Conservation (phyloP, 768 basidiomycete genomes). For the Tulasnella sp. region DNA sequence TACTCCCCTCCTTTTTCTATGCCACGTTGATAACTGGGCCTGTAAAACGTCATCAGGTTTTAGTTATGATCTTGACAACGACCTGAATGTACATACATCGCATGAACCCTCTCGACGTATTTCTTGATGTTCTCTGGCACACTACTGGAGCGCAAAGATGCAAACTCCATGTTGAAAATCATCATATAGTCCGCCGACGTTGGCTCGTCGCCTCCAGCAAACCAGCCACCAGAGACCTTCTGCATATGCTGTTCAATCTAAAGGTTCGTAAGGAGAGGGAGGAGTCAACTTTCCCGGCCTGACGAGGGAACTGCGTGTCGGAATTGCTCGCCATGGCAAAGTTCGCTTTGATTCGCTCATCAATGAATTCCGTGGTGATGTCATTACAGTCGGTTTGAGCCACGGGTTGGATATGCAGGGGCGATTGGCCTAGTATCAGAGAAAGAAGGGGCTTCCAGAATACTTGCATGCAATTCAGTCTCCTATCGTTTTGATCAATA, state of each 20-base stretch:
- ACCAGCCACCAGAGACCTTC: slow-evolving; percentile 25
- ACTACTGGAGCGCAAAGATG: not conserved
- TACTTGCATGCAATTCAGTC: not conserved
- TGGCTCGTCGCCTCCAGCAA: slow-evolving; percentile 34
- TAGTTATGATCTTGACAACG: no score
- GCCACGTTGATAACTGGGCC: slow-evolving; percentile 29
- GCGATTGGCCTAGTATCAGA: slow-evolving; percentile 12
- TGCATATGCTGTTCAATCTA: slow-evolving; percentile 34
- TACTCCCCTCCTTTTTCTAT: slow-evolving; percentile 25
- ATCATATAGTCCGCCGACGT: slow-evolving; percentile 40
- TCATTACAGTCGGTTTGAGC: slow-evolving; percentile 7
- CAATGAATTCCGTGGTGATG: slow-evolving; percentile 20
- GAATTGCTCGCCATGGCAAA: slow-evolving; percentile 23
- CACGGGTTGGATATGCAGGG: slow-evolving; percentile 20
- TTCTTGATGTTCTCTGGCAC: slow-evolving; percentile 22
- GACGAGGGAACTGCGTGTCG: not conserved
- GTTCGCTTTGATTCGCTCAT: slow-evolving; percentile 26
- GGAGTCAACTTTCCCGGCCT: not conserved
- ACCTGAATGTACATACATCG: slow-evolving; percentile 28
- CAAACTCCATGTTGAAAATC: slow-evolving; percentile 31
- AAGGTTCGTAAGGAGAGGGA: no score
- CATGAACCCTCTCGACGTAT: slow-evolving; percentile 34
- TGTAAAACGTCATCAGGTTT: slow-evolving; percentile 8
- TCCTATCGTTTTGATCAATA: not conserved
- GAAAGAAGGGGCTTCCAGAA: slow-evolving; percentile 19